phyloP scores from a whole-genome alignment of 2,329 filamentous ascomycete genomes.

The Aspergillus latus region DNA sequence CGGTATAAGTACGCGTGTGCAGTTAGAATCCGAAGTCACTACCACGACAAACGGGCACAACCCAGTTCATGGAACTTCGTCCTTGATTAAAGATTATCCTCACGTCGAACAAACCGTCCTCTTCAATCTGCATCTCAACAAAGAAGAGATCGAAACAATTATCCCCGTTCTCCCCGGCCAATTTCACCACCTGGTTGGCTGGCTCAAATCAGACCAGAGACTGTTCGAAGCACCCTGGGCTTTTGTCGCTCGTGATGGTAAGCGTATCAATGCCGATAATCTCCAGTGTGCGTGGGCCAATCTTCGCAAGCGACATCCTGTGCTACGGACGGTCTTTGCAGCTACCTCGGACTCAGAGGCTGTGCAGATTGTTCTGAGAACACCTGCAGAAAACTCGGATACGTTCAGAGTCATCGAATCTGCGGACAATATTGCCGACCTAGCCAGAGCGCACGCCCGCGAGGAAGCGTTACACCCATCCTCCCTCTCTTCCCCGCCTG shows the following conservation, averaged over 20 bases:
- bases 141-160: conserved; percentile 27
- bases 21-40: not conserved
- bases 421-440: conserved; percentile 12
- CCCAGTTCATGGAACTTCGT: not conserved
- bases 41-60: not conserved
- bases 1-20: conserved; percentile 29
- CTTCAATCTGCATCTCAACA: conserved; percentile 16
- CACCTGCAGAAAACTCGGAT: conserved; percentile 13
- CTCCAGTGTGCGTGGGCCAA: conserved; percentile 31
- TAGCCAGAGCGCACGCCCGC: conserved; percentile 22
- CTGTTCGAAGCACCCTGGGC: conserved; percentile 34
- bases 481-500: conserved; percentile 32
- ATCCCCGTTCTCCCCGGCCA: conserved; percentile 37
- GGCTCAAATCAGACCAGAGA: conserved; percentile 34
- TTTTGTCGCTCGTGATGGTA: conserved; percentile 25
- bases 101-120: conserved; percentile 16
- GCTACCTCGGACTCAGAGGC: conserved; percentile 25
- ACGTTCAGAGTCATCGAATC: conserved; percentile 27
- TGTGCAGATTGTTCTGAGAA: conserved; percentile 34
- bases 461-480: conserved; percentile 29
- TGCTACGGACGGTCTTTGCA: conserved; percentile 37
- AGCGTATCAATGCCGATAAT: conserved; percentile 26
- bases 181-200: conserved; percentile 33
- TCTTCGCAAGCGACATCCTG: conserved; percentile 32
- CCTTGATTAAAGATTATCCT: conserved; percentile 13